Conservation (phyloP, 148 eudicot species). For the Salicornia ramosissima region DNA sequence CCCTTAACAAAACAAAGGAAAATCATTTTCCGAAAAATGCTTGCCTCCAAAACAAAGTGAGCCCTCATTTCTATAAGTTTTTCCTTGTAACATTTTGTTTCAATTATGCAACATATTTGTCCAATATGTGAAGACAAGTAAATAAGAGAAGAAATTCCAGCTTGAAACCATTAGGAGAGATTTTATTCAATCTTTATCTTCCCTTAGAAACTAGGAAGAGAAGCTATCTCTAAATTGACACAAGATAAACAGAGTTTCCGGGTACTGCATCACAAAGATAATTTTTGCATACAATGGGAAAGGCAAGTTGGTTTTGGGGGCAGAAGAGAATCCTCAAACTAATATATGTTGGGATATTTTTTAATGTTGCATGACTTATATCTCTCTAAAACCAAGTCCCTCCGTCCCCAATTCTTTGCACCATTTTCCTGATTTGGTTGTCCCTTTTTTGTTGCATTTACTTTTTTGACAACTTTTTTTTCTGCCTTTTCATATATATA, state of each 20-base stretch:
- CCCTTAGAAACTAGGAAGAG: not conserved
- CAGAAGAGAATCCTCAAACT: not conserved
- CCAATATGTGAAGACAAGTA: not conserved
- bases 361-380: not conserved
- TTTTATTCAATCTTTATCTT: not conserved
- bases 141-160: not conserved
- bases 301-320: not conserved
- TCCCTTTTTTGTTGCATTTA: no score
- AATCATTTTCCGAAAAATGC: no score
- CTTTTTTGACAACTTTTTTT: no score
- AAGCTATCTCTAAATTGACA: not conserved
- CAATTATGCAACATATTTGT: not conserved
- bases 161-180: not conserved
- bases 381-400: conserved; percentile 15
- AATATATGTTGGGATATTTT: not conserved
- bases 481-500: no score
- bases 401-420: no score
- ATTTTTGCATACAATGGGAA: not conserved
- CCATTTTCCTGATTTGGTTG: conserved; percentile 32
- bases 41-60: no score
- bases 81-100: not conserved
- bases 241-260: conserved; percentile 3
- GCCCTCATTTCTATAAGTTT: no score
- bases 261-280: not conserved
- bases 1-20: no score